Evolutionary conservation across 2,329 filamentous ascomycete genomes (phyloP).

Genomic region (Colletotrichum abscissum): DNA sequence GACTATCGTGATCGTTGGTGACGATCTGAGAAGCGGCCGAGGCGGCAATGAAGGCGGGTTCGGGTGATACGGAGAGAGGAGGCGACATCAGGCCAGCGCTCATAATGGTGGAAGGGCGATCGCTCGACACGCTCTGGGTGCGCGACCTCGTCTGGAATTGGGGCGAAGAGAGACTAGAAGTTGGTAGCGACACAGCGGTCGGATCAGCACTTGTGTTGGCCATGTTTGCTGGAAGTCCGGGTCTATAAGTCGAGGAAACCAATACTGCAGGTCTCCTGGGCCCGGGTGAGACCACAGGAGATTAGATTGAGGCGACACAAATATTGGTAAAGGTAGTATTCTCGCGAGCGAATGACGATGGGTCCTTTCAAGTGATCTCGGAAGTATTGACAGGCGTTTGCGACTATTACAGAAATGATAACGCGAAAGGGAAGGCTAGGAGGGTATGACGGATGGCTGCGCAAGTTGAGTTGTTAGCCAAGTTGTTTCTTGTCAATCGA

Average conservation of each 20-base stretch:
- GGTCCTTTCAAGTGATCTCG: slow-evolving; percentile 27
- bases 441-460: slow-evolving; percentile 35
- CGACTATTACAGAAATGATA: slow-evolving; percentile 32
- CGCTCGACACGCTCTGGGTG: slow-evolving; percentile 76
- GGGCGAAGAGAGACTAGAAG: slow-evolving; percentile 47
- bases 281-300: slow-evolving; percentile 35
- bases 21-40: slow-evolving; percentile 93
- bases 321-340: slow-evolving; percentile 19
- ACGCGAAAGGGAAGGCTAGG: slow-evolving; percentile 24
- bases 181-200: slow-evolving; percentile 44
- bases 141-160: slow-evolving; percentile 55
- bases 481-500: slow-evolving; percentile 11
- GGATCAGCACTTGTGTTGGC: slow-evolving; percentile 30
- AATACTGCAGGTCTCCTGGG: slow-evolving; percentile 25
- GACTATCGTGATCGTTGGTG: slow-evolving; percentile 85
- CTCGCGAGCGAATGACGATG: slow-evolving; percentile 13
- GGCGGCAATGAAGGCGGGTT: slow-evolving; percentile 87
- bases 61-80: slow-evolving; percentile 76
- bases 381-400: slow-evolving; percentile 23
- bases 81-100: slow-evolving; percentile 72
- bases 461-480: slow-evolving; percentile 25
- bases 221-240: slow-evolving; percentile 30
- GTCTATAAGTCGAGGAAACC: slow-evolving; percentile 23
- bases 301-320: slow-evolving; percentile 33
- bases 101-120: slow-evolving; percentile 71